Evolutionary conservation across 2,329 filamentous ascomycete species (phyloP), one percentile per base, ranked within the genome.

Genomic region (Aspergillus sp.): DNA sequence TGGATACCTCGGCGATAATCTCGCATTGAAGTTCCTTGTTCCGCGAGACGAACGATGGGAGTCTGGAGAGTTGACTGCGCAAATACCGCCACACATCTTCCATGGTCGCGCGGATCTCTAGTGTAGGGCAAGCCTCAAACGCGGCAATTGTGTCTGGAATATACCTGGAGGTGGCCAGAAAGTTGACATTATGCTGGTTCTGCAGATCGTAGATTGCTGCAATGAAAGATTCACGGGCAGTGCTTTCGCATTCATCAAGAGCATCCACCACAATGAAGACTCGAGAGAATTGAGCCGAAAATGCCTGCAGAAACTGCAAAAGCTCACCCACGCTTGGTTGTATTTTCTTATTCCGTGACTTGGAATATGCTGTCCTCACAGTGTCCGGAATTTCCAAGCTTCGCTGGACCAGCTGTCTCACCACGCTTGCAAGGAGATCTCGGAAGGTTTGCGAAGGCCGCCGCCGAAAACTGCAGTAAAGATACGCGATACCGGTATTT

Each of bases 381-480:
- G 2, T 76, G 22, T n/a, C 63, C 59, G 5, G 58, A 41, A 38
- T 36, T 32, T 48, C 7, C 15, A 4, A 5, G 26, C 57, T 0
- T 41, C n/a, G 45, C 70, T 50, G 61, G 6, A 58, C 59, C 5
- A 80, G 65, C 60, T 80, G 76, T 50, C 70, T 77, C 2, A 79
- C 52, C 0, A 80, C 43, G 52, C 65, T 75, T 0, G 63, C 57
- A 2, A 79, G 53, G 0, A 80, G 55, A 26, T 69, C 26, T 0
- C 66, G 54, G 4, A 66, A 36, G 1, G 55, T 74, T 55, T 82
- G 78, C 13, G 79, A 69, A 1, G 39, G 30, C 22, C 39, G 30
- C 15, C 72, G 56, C 26, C 66, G 65, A 59, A 75, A 80, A 53
- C 78, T 76, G 64, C 74, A 80, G 51, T 79, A 83, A 0, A 81